Percentiles rank a stretch among this genome's conserved stretches.
These are phyloP conservation scores for Silene latifolia DNA, from an alignment of 148 eudicot genomes.

Conservation along the genomic window DNA sequence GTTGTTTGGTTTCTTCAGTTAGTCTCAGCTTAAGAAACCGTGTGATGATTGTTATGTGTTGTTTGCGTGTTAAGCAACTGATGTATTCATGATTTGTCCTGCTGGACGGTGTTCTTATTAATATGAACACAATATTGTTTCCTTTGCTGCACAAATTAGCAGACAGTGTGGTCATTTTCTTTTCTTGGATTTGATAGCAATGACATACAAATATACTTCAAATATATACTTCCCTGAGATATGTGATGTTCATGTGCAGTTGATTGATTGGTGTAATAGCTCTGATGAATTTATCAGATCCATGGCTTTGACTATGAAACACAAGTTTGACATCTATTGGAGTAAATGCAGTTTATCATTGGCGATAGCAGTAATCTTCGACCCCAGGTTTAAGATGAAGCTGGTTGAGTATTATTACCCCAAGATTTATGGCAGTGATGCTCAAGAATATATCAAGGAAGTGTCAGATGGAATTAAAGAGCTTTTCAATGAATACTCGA, in stretches of 20 bases:
- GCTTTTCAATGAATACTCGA: slow-evolving; percentile 72
- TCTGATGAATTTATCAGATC: slow-evolving; percentile 62
- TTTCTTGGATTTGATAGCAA: no score
- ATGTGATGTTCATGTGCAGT: slow-evolving; percentile 72
- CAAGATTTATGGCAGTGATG: slow-evolving; percentile 63
- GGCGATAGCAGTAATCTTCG: slow-evolving; percentile 85
- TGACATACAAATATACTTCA: no score
- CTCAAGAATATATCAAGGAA: slow-evolving; percentile 57
- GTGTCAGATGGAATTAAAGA: slow-evolving; percentile 60
- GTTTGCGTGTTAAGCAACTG: no score
- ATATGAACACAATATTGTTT: no score
- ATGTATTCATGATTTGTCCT: no score
- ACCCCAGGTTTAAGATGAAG: slow-evolving; percentile 92
- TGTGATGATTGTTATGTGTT: no score
- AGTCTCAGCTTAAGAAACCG: no score
- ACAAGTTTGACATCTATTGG: slow-evolving; percentile 78
- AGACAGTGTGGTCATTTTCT: no score
- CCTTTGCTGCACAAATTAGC: no score
- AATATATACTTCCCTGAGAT: slow-evolving; percentile 83
- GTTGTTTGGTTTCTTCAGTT: no score
- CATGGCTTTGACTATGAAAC: slow-evolving; percentile 72
- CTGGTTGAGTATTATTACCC: slow-evolving; percentile 85
- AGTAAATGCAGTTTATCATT: slow-evolving; percentile 62
- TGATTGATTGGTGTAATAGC: slow-evolving; percentile 81
- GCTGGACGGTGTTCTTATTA: no score